Percentiles rank a stretch among this genome's conserved stretches.
phyloP scores from a whole-genome alignment of 1,284 basidiomycete genomes.

The Puccinia sorghi region DNA sequence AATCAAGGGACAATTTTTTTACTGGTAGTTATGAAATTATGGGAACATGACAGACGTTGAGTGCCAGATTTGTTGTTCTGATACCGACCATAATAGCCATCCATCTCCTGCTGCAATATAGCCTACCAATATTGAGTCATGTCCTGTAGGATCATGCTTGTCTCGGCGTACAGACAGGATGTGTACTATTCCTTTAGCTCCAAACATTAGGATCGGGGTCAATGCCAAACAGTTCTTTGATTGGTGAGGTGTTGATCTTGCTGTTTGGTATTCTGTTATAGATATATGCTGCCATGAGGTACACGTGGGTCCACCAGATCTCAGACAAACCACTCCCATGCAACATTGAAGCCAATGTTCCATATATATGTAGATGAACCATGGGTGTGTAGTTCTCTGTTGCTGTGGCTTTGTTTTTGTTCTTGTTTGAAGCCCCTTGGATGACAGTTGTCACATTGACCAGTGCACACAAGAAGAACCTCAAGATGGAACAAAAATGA shows the following conservation, averaged over 20 bases:
- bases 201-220: background rate
- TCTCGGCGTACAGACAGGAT: background rate
- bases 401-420: background rate
- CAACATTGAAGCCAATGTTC: background rate
- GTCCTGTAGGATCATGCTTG: background rate
- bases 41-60: background rate
- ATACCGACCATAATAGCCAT: background rate
- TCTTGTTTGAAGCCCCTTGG: background rate
- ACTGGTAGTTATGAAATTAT: background rate
- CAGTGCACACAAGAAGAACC: no score
- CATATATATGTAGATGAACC: background rate
- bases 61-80: background rate
- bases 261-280: conserved; percentile 3
- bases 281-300: background rate
- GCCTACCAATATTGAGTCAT: background rate
- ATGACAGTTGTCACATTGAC: background rate
- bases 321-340: background rate
- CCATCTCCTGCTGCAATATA: background rate
- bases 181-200: background rate
- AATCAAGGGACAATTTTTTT: background rate
- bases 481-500: no score
- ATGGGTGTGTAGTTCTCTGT: background rate
- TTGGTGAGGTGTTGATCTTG: background rate
- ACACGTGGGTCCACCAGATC: background rate
- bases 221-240: background rate